Base-by-base conservation (phyloP, 805 yeast species). In the Peterozyma toletana region DNA sequence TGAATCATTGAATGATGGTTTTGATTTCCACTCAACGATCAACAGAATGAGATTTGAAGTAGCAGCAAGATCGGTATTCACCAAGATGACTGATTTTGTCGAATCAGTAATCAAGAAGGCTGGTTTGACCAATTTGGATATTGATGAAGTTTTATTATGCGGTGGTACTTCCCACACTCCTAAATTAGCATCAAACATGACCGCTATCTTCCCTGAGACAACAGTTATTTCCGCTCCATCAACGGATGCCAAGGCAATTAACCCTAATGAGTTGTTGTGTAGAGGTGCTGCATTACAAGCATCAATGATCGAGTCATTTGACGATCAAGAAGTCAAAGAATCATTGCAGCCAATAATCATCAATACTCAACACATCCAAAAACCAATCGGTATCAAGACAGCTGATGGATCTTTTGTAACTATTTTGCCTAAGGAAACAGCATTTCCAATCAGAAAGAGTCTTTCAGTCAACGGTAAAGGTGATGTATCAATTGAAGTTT, bases 251-350 rank as follows among this genome's bases (percentile, higher is more conserved):
- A 88, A 87, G 67, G 86, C 93, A 45, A 61, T 81, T 49, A 78
- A 86, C 67, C 97, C 99, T 48, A 82, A 86, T 59, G 98, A 93
- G 71, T 74, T 89, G 58, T 72, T 84, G 51, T 82, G 95, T 51
- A 83, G 95, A 59, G 99, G 99, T 68, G 95, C 96, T 47, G 96
- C 98, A 50, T 76, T 91, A 62, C 98, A 93, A 75, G 99, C 96
- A 41, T 80, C 95, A 34, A 72, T 91, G 56, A 70, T 84, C 50
- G 91, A 84, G 57, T 71, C 79, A 46, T 95, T 87, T 56, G 93
- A 83, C 58, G 88, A 77, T 42, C 95, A 86, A 50, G 93, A 88
- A 66, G 71, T 83, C 55, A 69, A 73, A 39, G 95, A 88, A 67
- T 82, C 93, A 46, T 70, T 81, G 54, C 85, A 86, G 65, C 93